Evolutionary conservation across 352 stramenopile genomes (phyloP).

Genomic region (Phytophthora vignae): DNA sequence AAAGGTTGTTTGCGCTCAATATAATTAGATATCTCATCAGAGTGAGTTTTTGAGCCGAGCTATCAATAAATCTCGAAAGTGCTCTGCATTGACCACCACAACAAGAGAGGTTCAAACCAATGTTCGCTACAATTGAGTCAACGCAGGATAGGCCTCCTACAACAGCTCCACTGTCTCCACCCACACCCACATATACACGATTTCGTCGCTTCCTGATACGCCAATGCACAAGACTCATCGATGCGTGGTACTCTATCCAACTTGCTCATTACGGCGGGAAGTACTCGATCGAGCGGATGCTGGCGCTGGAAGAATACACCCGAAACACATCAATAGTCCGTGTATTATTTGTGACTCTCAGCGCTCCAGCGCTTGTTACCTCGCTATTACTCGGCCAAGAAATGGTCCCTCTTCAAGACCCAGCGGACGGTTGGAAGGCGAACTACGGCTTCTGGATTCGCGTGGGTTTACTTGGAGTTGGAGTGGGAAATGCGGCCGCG

Average conservation of each 20-base stretch:
- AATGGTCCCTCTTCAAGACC: constrained; percentile 20
- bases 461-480: not conserved
- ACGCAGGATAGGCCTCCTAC: not conserved
- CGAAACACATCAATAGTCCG: constrained; percentile 4
- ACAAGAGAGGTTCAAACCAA: not conserved
- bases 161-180: not conserved
- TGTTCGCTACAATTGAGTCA: not conserved
- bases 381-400: constrained; percentile 12
- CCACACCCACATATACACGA: not conserved
- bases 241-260: constrained; percentile 13
- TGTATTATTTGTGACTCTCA: constrained; percentile 7
- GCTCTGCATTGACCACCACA: not conserved
- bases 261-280: constrained; percentile 21
- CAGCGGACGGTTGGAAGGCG: not conserved
- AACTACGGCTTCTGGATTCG: constrained; percentile 25
- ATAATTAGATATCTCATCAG: not conserved
- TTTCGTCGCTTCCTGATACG: not conserved
- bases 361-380: constrained; percentile 4
- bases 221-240: not conserved
- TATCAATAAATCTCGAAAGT: not conserved
- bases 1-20: too few relatives aligned
- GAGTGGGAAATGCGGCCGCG: not conserved
- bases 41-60: not conserved
- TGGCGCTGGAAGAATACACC: constrained; percentile 28
- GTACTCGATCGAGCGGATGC: constrained; percentile 29